Percentiles rank a stretch among this genome's conserved stretches.
phyloP scores from a whole-genome alignment of 1,139 yeast genomes.

The Yarrowia galli region DNA sequence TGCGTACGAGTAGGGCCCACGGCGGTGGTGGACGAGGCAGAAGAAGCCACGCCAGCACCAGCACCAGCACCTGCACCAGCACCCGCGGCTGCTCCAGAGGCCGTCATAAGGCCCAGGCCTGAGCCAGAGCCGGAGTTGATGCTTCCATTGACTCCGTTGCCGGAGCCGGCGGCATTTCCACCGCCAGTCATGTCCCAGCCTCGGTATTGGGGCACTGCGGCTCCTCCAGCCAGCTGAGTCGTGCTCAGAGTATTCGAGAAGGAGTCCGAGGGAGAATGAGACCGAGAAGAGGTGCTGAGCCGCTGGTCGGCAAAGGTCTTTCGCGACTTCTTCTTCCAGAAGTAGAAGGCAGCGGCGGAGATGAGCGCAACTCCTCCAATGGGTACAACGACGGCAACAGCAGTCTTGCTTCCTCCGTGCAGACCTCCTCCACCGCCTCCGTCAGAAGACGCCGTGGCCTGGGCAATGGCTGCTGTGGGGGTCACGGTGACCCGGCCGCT shows the following conservation, averaged over 20 bases:
- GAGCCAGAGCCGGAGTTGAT: conserved; percentile 29
- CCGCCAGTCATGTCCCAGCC: conserved; percentile 34
- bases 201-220: conserved; percentile 19
- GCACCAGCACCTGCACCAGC: neutral
- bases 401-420: conserved; percentile 32
- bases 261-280: conserved; percentile 27
- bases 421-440: conserved; percentile 22
- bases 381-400: conserved; percentile 31
- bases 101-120: conserved; percentile 10
- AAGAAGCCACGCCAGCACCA: neutral
- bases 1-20: conserved; percentile 17
- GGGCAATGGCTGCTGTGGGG: conserved; percentile 24
- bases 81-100: conserved; percentile 7
- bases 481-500: conserved; percentile 27
- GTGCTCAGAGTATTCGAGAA: conserved; percentile 26
- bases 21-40: conserved; percentile 16
- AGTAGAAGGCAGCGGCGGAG: conserved; percentile 23
- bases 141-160: conserved; percentile 2
- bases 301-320: conserved; percentile 38
- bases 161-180: neutral
- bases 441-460: neutral
- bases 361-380: conserved; percentile 35
- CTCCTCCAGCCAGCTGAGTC: conserved; percentile 5
- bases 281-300: conserved; percentile 13
- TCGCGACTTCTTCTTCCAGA: conserved; percentile 28